These are phyloP conservation scores for Emydomyces testavorans DNA, from an alignment of 2,329 filamentous ascomycete species.

Conservation along the genomic window DNA sequence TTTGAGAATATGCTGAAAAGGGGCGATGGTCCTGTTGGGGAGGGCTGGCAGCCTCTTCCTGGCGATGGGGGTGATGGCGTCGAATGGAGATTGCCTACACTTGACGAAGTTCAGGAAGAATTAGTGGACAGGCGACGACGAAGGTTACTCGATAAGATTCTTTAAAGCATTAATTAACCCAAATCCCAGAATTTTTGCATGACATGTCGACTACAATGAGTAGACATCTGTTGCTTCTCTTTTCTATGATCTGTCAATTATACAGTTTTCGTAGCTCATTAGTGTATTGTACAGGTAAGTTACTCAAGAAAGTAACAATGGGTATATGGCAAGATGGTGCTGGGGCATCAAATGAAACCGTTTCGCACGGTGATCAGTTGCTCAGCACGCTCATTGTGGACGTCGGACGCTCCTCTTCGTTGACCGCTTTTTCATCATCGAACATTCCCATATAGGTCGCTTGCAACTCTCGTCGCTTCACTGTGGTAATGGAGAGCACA, in stretches of 20 bases:
- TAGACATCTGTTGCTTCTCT: not conserved
- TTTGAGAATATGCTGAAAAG: constrained; percentile 54
- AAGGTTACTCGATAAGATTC: constrained; percentile 72
- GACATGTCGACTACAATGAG: not conserved
- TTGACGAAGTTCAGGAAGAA: constrained; percentile 90
- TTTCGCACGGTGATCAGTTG: not conserved
- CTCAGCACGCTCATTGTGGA: not conserved
- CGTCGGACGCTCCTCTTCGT: constrained; percentile 25
- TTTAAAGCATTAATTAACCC: constrained; percentile 22
- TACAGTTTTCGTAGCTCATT: constrained; percentile 4
- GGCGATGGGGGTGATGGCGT: constrained; percentile 76
- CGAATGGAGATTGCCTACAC: constrained; percentile 69
- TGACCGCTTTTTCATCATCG: constrained; percentile 34
- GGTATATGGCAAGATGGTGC: constrained; percentile 1
- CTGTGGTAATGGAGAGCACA: constrained; percentile 50
- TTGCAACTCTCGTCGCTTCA: constrained; percentile 29
- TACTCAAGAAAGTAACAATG: not conserved
- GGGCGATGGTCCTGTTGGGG: constrained; percentile 45
- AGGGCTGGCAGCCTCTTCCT: constrained; percentile 73
- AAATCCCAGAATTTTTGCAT: not conserved
- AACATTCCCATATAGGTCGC: constrained; percentile 28
- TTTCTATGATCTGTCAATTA: not conserved
- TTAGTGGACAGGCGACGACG: constrained; percentile 73
- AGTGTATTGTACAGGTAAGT: constrained; percentile 5
- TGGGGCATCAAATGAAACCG: not conserved